Conservation (phyloP, 192 early-diverging fungal species). For the Irineochytrium annulatum region DNA sequence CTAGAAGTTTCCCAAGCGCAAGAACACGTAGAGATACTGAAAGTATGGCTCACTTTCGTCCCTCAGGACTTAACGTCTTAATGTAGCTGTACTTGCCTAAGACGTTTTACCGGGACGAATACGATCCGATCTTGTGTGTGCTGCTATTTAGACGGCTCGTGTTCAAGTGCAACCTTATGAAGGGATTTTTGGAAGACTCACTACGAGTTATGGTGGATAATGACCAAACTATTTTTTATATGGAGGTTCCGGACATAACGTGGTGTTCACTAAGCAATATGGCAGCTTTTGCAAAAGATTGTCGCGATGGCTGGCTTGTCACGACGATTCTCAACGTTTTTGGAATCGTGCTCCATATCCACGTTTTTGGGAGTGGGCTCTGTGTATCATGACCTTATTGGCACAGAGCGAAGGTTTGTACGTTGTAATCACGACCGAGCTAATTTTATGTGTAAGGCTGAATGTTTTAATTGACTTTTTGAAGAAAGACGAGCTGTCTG, state of each 20-base stretch:
- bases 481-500: slow-evolving; percentile 73
- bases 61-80: slow-evolving; percentile 11
- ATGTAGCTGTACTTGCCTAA: slow-evolving; percentile 77
- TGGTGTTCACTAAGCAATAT: background rate
- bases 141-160: slow-evolving; percentile 75
- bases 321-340: slow-evolving; percentile 62
- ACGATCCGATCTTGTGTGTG: slow-evolving; percentile 68
- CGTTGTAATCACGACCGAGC: background rate
- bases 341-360: slow-evolving; percentile 63
- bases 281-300: slow-evolving; percentile 59
- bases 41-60: slow-evolving; percentile 5
- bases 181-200: slow-evolving; percentile 26
- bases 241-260: background rate
- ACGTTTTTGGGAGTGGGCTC: slow-evolving; percentile 69
- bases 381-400: slow-evolving; percentile 72
- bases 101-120: slow-evolving; percentile 74
- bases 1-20: slow-evolving; percentile 81
- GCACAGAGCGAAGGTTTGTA: slow-evolving; percentile 52
- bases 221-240: background rate
- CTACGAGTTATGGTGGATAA: slow-evolving; percentile 1
- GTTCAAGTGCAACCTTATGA: slow-evolving; percentile 72
- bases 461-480: slow-evolving; percentile 70
- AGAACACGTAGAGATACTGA: slow-evolving; percentile 58
- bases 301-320: slow-evolving; percentile 65
- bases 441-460: slow-evolving; percentile 36